Conservation (phyloP, 306 rosid species). For the Inga leiocalycina region DNA sequence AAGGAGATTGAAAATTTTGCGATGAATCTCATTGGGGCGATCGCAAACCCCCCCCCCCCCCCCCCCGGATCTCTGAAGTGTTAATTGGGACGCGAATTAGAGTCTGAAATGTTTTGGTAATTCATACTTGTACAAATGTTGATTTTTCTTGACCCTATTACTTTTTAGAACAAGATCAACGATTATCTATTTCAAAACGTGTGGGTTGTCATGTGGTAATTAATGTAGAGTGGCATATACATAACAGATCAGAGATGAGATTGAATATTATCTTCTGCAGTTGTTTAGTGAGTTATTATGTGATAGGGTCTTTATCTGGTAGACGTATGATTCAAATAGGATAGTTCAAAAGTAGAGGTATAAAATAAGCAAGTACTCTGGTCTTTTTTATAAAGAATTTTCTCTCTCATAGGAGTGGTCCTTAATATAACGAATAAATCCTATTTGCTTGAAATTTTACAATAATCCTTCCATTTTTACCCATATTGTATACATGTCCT, state of each 20-base stretch:
- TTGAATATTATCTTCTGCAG: background rate
- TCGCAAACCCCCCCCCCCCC: background rate
- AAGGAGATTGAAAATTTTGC: conserved; percentile 48
- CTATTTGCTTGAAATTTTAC: too few relatives aligned
- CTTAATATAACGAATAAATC: too few relatives aligned
- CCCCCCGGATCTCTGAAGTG: conserved; percentile 36
- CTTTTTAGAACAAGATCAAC: conserved; percentile 31
- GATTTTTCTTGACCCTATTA: conserved; percentile 46
- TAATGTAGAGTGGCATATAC: background rate
- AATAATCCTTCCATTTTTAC: too few relatives aligned
- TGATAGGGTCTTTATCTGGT: background rate
- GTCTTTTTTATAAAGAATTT: too few relatives aligned
- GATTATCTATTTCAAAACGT: background rate
- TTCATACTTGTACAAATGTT: conserved; percentile 51
- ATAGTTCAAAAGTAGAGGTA: background rate
- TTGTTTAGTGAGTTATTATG: background rate
- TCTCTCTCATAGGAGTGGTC: too few relatives aligned
- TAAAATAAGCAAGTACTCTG: background rate
- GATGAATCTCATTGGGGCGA: conserved; percentile 46
- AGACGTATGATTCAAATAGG: background rate
- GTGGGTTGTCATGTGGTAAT: background rate
- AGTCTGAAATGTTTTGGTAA: conserved; percentile 50
- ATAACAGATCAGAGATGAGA: background rate
- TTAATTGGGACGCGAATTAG: conserved; percentile 42
- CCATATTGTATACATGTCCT: too few relatives aligned